Base-by-base conservation (phyloP, 2,329 filamentous ascomycete species). In the Trichoderma sp. region DNA sequence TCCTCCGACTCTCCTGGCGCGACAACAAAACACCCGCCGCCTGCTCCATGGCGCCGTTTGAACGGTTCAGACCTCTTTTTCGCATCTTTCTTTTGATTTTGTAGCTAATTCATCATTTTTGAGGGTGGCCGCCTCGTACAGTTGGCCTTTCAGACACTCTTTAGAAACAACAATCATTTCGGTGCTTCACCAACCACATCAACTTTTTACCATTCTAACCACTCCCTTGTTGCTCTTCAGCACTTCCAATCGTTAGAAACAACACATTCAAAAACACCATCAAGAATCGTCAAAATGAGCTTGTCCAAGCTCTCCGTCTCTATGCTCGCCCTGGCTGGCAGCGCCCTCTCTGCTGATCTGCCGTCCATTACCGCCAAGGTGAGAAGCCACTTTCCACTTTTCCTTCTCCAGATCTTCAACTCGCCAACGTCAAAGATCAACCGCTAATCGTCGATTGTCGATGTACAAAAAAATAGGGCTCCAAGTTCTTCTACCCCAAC, bases 401-500 rank as follows among this genome's bases (percentile, higher is more conserved):
- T 62, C 61, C 23, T 47, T 69, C 57, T 62, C 66, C 55, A 61
- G 66, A 68, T 61, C 11, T 53, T n/a, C 23, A 36, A 59, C 32
- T 15, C 34, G 36, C 43, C 39, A 43, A n/a, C 39, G 3, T 4
- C 17, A 9, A 43, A 43, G 39, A 69, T n/a, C 67, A 53, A 39
- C 39, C 67, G 39, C 67, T 69, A 53, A 69, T 69, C 55, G 23
- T 39, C 73, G 66, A 23, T 39, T 59, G 9, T 57, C 20, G 3
- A 53, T 43, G 36, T 6, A 3, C 6, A 4, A 43, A 36, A 39
- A 43, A 13, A 55, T 78, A 91, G 88, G 91, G 93, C 76, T 88
- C 88, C 80, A 95, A 96, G 83, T 95, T 98, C 87, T 98, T 97
- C 87, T 95, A 92, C 86, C 88, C 93, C 82, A 92, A 91, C 77